A percentile compares a stretch with the other conserved stretches of the same genome.
Conservation (phyloP, 164 flowering plant genomes). For the Euptelea pleiosperma region DNA sequence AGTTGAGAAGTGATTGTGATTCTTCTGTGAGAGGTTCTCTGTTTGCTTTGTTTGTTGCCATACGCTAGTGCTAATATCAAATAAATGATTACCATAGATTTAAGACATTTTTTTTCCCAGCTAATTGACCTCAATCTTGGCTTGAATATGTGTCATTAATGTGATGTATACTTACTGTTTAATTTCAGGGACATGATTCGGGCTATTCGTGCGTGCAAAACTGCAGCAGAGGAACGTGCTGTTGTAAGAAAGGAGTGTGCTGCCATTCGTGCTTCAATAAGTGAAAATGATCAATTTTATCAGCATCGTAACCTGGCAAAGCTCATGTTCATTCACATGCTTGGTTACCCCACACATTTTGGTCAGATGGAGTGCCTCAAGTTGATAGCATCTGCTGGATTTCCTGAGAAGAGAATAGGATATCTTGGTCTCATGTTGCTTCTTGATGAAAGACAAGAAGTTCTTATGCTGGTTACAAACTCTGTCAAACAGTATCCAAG, state of each 20-base stretch:
- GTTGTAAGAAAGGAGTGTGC: constrained; percentile 98
- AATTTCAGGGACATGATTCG: constrained; percentile 94
- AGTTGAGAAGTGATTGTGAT: too few species aligned
- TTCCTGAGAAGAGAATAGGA: constrained; percentile 98
- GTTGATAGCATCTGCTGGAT: constrained; percentile 91
- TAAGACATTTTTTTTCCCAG: too few species aligned
- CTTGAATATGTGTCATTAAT: neutral
- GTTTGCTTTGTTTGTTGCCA: too few species aligned
- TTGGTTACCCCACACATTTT: constrained; percentile 99
- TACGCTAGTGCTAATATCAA: too few species aligned
- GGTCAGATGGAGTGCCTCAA: constrained; percentile 99
- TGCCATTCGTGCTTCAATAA: constrained; percentile 87
- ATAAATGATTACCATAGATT: too few species aligned
- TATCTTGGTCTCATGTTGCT: constrained; percentile 98
- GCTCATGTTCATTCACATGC: constrained; percentile 99
- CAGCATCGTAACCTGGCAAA: constrained; percentile 96
- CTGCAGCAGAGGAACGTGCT: constrained; percentile 99
- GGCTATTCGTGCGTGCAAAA: constrained; percentile 95
- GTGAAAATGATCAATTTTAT: constrained; percentile 89
- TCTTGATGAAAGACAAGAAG: constrained; percentile 99
- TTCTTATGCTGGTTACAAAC: constrained; percentile 97
- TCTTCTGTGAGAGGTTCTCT: too few species aligned
- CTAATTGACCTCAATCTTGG: too few species aligned
- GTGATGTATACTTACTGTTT: neutral
- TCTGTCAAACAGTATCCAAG: constrained; percentile 95